Conservation (phyloP, 306 rosid genomes). For the Malus sieversii region DNA sequence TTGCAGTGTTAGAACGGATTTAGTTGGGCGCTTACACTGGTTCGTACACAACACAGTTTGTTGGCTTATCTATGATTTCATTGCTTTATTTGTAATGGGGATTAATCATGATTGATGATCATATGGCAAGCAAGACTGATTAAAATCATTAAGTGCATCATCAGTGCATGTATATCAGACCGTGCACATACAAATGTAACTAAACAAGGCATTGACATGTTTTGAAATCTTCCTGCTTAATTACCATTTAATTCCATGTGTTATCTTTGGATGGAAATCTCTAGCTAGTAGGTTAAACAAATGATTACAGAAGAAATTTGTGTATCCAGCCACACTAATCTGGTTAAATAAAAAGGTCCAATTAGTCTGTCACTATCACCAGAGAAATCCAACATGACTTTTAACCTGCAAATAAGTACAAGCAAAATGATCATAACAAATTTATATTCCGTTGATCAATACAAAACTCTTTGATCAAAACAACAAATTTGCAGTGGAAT, state of each 20-base stretch:
- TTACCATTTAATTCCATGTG: neutral
- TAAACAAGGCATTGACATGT: neutral
- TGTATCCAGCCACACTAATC: too few species aligned
- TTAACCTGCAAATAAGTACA: too few species aligned
- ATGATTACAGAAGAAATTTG: neutral
- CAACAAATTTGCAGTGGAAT: neutral
- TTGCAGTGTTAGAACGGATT: neutral
- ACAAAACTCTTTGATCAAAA: neutral
- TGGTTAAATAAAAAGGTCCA: too few species aligned
- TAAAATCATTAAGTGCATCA: neutral
- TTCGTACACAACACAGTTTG: too few species aligned
- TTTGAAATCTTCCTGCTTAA: neutral
- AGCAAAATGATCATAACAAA: too few species aligned
- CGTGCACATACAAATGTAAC: neutral
- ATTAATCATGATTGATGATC: neutral
- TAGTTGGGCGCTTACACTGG: too few species aligned
- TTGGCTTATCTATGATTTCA: neutral
- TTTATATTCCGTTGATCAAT: neutral
- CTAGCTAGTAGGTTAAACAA: neutral
- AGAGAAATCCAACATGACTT: too few species aligned
- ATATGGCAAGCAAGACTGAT: neutral
- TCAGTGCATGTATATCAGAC: neutral
- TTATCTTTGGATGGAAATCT: neutral
- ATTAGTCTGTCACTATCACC: too few species aligned
- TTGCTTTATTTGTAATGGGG: neutral